Evolutionary conservation across 164 flowering plant species (phyloP).

Genomic region (Hamamelis virginiana): DNA sequence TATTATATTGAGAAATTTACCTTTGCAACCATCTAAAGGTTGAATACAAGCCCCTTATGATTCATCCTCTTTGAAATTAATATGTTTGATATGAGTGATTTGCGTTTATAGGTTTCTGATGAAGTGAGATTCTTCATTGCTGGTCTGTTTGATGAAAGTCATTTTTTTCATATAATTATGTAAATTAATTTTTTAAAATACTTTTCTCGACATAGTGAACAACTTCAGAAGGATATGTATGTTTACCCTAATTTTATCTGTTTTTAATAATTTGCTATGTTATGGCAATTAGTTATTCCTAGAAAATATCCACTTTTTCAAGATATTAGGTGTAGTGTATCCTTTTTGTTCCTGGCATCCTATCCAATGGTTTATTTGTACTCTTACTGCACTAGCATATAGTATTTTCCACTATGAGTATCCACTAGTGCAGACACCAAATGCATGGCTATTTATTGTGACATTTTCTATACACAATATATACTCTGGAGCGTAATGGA

Average conservation of each 20-base stretch:
- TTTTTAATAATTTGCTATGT: neutral
- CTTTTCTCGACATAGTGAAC: too few species aligned
- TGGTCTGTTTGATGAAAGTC: too few species aligned
- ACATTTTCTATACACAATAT: neutral
- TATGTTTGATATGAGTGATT: neutral
- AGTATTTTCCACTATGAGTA: neutral
- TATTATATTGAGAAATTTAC: neutral
- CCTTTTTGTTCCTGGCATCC: neutral
- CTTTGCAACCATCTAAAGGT: neutral
- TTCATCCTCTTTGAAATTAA: neutral
- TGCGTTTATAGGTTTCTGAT: too few species aligned
- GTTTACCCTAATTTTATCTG: too few species aligned
- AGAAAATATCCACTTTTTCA: neutral
- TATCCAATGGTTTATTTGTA: too few species aligned
- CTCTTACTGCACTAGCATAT: too few species aligned
- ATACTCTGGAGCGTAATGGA: slow-evolving; percentile 51
- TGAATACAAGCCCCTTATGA: neutral
- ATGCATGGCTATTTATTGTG: neutral
- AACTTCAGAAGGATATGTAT: too few species aligned
- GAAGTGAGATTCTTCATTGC: too few species aligned
- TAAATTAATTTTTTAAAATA: too few species aligned
- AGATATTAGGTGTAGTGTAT: neutral
- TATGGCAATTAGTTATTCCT: neutral
- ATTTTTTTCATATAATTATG: too few species aligned
- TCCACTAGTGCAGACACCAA: neutral